Base-by-base conservation (phyloP, 305 asterid genomes). In the Salvia sclarea region DNA sequence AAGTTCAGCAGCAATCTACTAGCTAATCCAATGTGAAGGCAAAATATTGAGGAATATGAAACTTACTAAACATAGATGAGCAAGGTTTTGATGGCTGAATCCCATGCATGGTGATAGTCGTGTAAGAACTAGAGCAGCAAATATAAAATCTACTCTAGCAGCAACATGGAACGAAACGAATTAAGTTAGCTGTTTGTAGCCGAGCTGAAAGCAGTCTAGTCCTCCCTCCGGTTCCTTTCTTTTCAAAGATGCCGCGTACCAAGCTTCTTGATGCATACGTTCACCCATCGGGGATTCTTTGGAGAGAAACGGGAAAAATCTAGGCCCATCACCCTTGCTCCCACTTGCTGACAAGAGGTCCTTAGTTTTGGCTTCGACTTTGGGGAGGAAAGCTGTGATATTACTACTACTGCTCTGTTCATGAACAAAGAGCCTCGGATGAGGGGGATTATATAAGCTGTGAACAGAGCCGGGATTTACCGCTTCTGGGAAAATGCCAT, bases 161-260 rank as follows among this genome's bases (percentile, higher is more conserved):
- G 24, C 70, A 50, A 49, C 65, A 54, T 28, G 60, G 47, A 65
- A 62, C 33, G 43, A 43, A 25, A 52, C 60, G 56, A 68, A 65
- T 50, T 66, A 64, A 68, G 73, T 74, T 63, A 69, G 66, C 75
- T 82, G 76, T 74, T 76, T 76, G 70, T 79, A 69, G 68, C 82
- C 78, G 44, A 75, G 83, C 68, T 82, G 83, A 64, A 55, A 78
- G 64, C 53, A 56, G 10, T 76, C 81, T 18, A 70, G 67, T 59
- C 90, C 86, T 55, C 88, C 87, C 64, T 79, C 90, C 0, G 90
- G 80, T 14, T 82, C 88, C 76, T 84, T 84, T 76, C 90, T 78
- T 73, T 84, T 84, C 71, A 63, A 50, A 16, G 82, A 66, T 14
- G 75, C 49, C n/a, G 75, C 68, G n/a, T 55, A 70, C 84, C 83